A percentile compares a stretch with the other conserved stretches of the same genome.
These are phyloP conservation scores for Phanerochaete sordida DNA, from an alignment of 768 basidiomycete genomes.

Conservation along the genomic window DNA sequence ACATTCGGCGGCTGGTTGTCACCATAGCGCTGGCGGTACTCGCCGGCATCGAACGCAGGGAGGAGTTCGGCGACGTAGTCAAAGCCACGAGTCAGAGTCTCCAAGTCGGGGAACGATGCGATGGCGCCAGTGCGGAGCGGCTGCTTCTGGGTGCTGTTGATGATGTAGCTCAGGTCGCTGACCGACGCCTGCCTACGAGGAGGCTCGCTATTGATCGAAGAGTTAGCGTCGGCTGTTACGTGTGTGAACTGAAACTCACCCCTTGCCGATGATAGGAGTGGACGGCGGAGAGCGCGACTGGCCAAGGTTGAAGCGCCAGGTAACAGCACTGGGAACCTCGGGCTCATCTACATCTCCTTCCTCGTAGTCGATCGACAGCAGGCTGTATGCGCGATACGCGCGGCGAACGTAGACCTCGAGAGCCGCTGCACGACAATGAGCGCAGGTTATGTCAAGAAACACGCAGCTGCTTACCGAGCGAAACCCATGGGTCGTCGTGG, in stretches of 20 bases:
- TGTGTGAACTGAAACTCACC: slow-evolving; percentile 33
- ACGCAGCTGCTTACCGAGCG: slow-evolving; percentile 56
- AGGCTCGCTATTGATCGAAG: slow-evolving; percentile 37
- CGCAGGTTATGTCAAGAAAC: not conserved
- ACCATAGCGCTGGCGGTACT: slow-evolving; percentile 76
- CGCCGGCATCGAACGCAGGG: slow-evolving; percentile 67
- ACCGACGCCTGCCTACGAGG: slow-evolving; percentile 85
- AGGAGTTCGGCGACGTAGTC: slow-evolving; percentile 67
- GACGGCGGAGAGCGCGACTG: slow-evolving; percentile 83
- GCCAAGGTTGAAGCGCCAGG: slow-evolving; percentile 95
- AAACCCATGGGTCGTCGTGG: slow-evolving; percentile 79
- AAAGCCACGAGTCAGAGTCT: slow-evolving; percentile 69
- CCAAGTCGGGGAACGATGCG: slow-evolving; percentile 80
- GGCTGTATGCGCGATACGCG: slow-evolving; percentile 90
- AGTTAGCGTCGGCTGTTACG: not conserved
- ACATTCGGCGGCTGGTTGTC: slow-evolving; percentile 83
- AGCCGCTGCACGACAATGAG: slow-evolving; percentile 54
- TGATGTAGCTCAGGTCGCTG: slow-evolving; percentile 92
- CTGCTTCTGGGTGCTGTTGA: slow-evolving; percentile 81
- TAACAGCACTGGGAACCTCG: slow-evolving; percentile 74
- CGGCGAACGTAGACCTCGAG: slow-evolving; percentile 96
- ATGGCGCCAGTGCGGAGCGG: slow-evolving; percentile 90
- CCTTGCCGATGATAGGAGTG: slow-evolving; percentile 61
- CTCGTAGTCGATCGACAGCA: slow-evolving; percentile 92
- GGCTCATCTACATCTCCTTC: slow-evolving; percentile 89